These are phyloP conservation scores for Cladosporium sp. DNA, from an alignment of 2,329 filamentous ascomycete genomes.

Conservation along the genomic window DNA sequence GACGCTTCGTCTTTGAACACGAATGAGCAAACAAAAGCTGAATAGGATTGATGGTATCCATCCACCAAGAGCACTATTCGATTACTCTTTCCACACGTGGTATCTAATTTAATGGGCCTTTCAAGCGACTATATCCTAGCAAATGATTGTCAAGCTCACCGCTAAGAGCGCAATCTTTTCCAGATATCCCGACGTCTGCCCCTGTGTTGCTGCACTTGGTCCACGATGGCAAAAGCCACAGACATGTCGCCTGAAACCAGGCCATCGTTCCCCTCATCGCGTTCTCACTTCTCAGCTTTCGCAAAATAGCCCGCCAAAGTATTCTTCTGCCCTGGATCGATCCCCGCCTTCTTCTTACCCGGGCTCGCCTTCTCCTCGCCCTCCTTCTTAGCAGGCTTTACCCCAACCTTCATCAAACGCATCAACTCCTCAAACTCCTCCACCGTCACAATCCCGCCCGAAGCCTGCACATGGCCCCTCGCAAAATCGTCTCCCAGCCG, in stretches of 20 bases:
- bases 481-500: slow-evolving; percentile 59
- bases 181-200: no score
- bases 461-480: slow-evolving; percentile 61
- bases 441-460: slow-evolving; percentile 56
- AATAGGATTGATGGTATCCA: background rate
- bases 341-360: slow-evolving; percentile 30
- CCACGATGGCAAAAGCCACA: no score
- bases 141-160: no score
- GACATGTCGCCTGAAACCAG: no score
- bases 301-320: slow-evolving; percentile 52
- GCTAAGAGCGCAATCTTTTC: no score
- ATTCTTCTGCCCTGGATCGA: slow-evolving; percentile 43
- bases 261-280: no score
- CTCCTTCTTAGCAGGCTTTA: slow-evolving; percentile 42
- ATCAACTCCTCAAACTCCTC: slow-evolving; percentile 62
- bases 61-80: no score
- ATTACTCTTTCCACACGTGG: no score
- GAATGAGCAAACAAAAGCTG: background rate
- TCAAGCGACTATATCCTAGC: no score
- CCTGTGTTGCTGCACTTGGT: no score
- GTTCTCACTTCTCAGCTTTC: slow-evolving; percentile 24
- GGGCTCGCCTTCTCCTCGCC: slow-evolving; percentile 22
- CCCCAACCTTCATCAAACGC: slow-evolving; percentile 52
- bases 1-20: slow-evolving; percentile 6
- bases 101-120: no score